Percentiles rank a stretch among this genome's conserved stretches.
These are phyloP conservation scores for Paramecium bursaria DNA, from an alignment of 73 alveolate species.

Conservation along the genomic window DNA sequence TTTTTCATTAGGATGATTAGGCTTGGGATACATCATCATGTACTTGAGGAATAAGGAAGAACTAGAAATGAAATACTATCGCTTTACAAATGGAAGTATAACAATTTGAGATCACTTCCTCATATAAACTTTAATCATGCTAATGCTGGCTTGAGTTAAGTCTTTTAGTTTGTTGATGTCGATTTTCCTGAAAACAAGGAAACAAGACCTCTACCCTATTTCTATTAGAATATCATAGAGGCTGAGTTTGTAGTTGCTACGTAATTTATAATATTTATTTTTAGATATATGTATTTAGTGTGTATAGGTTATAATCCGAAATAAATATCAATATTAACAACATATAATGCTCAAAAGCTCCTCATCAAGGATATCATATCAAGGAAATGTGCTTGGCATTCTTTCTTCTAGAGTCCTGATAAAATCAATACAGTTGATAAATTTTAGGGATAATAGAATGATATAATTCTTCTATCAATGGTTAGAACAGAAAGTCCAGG, in stretches of 20 bases:
- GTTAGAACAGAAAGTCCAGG: conserved; percentile 79
- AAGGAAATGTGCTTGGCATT: conserved; percentile 80
- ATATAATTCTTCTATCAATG: conserved; percentile 73
- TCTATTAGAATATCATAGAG: conserved; percentile 80
- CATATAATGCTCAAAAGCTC: conserved; percentile 80
- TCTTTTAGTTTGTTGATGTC: conserved; percentile 77
- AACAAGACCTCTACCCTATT: conserved; percentile 72
- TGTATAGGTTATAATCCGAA: conserved; percentile 76
- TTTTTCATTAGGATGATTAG: conserved; percentile 78
- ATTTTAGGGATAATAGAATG: conserved; percentile 85
- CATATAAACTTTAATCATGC: conserved; percentile 66
- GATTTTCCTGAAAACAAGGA: conserved; percentile 75
- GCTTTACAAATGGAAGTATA: conserved; percentile 78
- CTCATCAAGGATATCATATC: conserved; percentile 76
- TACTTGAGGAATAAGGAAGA: conserved; percentile 78
- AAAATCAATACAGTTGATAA: conserved; percentile 79
- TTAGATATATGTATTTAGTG: conserved; percentile 77
- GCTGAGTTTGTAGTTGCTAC: conserved; percentile 49
- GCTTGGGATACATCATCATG: conserved; percentile 72
- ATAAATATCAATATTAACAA: conserved; percentile 72
- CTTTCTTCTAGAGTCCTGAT: conserved; percentile 70
- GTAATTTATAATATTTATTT: conserved; percentile 40
- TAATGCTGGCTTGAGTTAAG: conserved; percentile 71
- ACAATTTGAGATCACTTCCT: conserved; percentile 58
- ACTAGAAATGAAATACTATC: conserved; percentile 79